Evolutionary conservation across 352 stramenopile species (phyloP).

Genomic region (Phytopythium vexans): DNA sequence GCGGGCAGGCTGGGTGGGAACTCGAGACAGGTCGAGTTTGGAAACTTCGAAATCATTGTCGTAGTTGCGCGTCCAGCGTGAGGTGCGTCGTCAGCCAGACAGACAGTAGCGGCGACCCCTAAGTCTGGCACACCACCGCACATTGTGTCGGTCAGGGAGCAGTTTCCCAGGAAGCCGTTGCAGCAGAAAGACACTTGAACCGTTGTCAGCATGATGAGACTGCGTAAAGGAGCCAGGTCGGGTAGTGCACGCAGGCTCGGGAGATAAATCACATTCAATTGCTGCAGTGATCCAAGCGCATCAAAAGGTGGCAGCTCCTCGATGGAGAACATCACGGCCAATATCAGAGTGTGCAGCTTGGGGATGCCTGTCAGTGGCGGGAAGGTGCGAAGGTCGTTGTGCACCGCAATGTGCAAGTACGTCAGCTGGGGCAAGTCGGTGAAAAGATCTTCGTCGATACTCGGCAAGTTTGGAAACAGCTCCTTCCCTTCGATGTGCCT

Average conservation of each 20-base stretch:
- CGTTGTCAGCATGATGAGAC: conserved; percentile 15
- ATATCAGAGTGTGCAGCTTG: conserved; percentile 28
- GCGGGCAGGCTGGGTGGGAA: conserved; percentile 5
- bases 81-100: conserved; percentile 6
- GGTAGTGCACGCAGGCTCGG: conserved; percentile 15
- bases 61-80: conserved; percentile 9
- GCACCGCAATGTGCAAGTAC: conserved; percentile 25
- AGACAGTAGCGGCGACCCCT: conserved; percentile 8
- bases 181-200: conserved; percentile 21
- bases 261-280: conserved; percentile 17
- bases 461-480: conserved; percentile 9
- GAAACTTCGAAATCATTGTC: conserved; percentile 8
- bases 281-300: conserved; percentile 11
- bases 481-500: conserved; percentile 21
- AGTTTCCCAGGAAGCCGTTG: conserved; percentile 26
- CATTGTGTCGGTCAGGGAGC: conserved; percentile 14
- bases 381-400: conserved; percentile 14
- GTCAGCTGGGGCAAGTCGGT: conserved; percentile 22
- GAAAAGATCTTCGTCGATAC: conserved; percentile 25
- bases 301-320: conserved; percentile 18
- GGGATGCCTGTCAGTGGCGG: conserved; percentile 23
- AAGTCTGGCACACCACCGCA: conserved; percentile 10
- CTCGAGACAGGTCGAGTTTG: conserved; percentile 5
- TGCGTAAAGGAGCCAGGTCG: conserved; percentile 11
- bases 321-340: conserved; percentile 19